Percentiles rank a stretch among this genome's conserved stretches.
Conservation (phyloP, 495 filamentous ascomycete species). For the Acidomyces sp. region DNA sequence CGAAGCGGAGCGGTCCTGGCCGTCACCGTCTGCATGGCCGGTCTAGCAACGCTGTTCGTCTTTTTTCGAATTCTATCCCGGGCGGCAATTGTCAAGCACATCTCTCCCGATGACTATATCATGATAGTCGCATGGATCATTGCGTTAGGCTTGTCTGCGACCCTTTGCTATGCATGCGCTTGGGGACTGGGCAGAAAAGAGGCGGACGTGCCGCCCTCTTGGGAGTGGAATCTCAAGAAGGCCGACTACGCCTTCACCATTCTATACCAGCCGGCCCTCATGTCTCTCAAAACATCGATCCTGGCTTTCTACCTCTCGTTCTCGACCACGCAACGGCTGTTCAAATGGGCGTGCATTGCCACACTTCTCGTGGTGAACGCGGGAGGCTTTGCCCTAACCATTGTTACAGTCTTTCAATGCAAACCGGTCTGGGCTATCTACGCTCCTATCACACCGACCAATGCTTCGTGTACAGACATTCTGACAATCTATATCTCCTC, state of each 20-base stretch:
- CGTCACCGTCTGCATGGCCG: conserved; percentile 58
- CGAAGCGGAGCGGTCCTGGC: conserved; percentile 56
- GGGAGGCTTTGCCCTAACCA: conserved; percentile 63
- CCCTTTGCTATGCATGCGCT: conserved; percentile 58
- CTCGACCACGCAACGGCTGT: conserved; percentile 58
- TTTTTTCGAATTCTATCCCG: conserved; percentile 58
- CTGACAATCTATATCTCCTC: conserved; percentile 74
- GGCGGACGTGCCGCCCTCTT: conserved; percentile 38
- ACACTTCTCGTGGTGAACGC: conserved; percentile 62
- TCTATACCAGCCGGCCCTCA: conserved; percentile 78
- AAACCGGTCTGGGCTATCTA: conserved; percentile 55
- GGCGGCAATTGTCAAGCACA: conserved; percentile 53
- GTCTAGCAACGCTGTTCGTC: conserved; percentile 57
- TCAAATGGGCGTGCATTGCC: conserved; percentile 55
- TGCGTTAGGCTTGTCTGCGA: conserved; percentile 61
- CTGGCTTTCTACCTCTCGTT: conserved; percentile 75
- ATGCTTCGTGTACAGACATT: conserved; percentile 54
- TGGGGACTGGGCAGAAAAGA: conserved; percentile 71
- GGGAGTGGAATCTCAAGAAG: conserved; percentile 42
- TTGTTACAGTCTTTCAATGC: conserved; percentile 86
- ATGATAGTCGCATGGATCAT: conserved; percentile 74
- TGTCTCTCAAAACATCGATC: conserved; percentile 84
- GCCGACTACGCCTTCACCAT: conserved; percentile 74
- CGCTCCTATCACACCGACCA: conserved; percentile 30
- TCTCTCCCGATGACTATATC: conserved; percentile 67